Base-by-base conservation (phyloP, 2,329 filamentous ascomycete genomes). In the Scolecobasidium constrictum region DNA sequence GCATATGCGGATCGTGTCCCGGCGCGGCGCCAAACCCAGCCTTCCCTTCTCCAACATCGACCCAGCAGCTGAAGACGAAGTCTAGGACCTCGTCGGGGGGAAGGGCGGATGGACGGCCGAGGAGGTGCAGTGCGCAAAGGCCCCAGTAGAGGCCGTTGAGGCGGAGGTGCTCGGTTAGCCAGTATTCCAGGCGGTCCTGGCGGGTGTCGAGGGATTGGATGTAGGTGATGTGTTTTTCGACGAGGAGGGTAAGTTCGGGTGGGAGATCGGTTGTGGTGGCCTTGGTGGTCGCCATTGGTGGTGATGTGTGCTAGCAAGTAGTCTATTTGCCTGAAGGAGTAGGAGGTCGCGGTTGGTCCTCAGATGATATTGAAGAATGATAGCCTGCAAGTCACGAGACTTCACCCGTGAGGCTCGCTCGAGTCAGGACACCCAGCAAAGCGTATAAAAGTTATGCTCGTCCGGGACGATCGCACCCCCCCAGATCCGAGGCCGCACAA, bases 141-240 rank as follows among this genome's bases (percentile, higher is more conserved):
- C 92, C 92, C 92, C 92, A 98, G 64, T 98, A 98, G 38, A 98
- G 76, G 35, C 92, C 92, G 60, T 92, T 95, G 45, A 98, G 75
- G 47, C 92, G 86, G 51, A 98, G 73, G 61, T 98, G 92, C 64
- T 98, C 90, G 12, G 92, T 98, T 58, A 96, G 72, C 83, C 90
- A 95, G 68, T 96, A 98, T 62, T 95, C 87, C 53, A 94, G 80
- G 64, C 95, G 86, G 70, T 96, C 87, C 67, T 84, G 87, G 58
- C 83, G 81, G 78, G 83, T 87, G 63, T 98, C 87, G 52, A 98
- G 73, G 56, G 83, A 86, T 64, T 94, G 86, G 52, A 98, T 86
- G 62, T 96, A 98, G 58, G 79, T 78, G 54, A 96, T 86, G 61
- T 98, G 92, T 58, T 77, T 77, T 50, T 78, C 68, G 40, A 71